Conservation (phyloP, 2,329 filamentous ascomycete genomes). For the Bipolaris victoriae region DNA sequence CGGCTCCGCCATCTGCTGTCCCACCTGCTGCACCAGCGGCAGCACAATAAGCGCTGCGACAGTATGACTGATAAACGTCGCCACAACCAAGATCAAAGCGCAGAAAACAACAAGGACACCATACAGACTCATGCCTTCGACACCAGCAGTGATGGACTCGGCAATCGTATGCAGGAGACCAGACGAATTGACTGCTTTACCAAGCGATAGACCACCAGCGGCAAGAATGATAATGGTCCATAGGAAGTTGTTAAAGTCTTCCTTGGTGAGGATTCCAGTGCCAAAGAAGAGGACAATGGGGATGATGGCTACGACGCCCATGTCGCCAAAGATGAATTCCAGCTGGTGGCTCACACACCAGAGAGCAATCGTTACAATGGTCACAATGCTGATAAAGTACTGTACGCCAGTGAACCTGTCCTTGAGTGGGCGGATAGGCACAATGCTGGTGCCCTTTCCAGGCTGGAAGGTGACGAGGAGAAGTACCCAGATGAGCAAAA, state of each 20-base stretch:
- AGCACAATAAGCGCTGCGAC: conserved; percentile 95
- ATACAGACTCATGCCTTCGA: conserved; percentile 83
- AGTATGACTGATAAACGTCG: conserved; percentile 97
- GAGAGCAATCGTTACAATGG: conserved; percentile 80
- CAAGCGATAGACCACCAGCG: conserved; percentile 87
- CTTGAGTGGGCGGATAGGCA: conserved; percentile 87
- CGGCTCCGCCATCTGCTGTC: conserved; percentile 80
- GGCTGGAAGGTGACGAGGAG: conserved; percentile 86
- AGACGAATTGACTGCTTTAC: conserved; percentile 92
- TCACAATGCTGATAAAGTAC: conserved; percentile 89
- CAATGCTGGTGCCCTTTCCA: conserved; percentile 82
- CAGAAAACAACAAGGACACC: conserved; percentile 86
- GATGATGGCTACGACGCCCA: conserved; percentile 97
- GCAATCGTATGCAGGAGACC: conserved; percentile 91
- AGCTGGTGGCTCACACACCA: conserved; percentile 95
- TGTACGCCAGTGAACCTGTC: conserved; percentile 88
- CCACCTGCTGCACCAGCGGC: conserved; percentile 86
- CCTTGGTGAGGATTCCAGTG: conserved; percentile 93
- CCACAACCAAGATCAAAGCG: conserved; percentile 83
- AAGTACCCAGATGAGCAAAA: conserved; percentile 86
- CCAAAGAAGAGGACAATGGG: conserved; percentile 96
- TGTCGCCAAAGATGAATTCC: conserved; percentile 88
- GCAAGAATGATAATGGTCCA: conserved; percentile 99
- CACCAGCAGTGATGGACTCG: conserved; percentile 71
- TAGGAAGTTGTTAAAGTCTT: conserved; percentile 99